phyloP scores from a whole-genome alignment of 2,329 filamentous ascomycete species.

The Phialemonium atrogriseum region DNA sequence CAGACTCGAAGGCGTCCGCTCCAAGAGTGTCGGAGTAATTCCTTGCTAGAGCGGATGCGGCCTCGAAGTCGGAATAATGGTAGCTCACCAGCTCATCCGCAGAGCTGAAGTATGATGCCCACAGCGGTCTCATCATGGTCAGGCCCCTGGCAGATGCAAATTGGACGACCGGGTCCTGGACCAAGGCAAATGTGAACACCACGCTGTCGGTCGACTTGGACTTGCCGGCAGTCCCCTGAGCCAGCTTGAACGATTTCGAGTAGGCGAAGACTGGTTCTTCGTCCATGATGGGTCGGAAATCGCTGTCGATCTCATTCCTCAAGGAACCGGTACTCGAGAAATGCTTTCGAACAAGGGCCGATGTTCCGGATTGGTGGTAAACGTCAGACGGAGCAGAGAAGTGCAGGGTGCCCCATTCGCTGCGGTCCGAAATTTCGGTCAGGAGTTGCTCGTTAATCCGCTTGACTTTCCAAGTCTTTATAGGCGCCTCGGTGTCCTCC shows the following conservation, averaged over 20 bases:
- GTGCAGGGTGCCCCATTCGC: slow-evolving; percentile 77
- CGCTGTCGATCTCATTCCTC: slow-evolving; percentile 56
- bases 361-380: slow-evolving; percentile 63
- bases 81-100: slow-evolving; percentile 59
- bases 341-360: slow-evolving; percentile 53
- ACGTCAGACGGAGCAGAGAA: slow-evolving; percentile 64
- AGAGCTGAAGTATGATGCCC: slow-evolving; percentile 64
- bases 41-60: slow-evolving; percentile 54
- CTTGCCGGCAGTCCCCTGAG: slow-evolving; percentile 16
- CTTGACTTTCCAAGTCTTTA: slow-evolving; percentile 62
- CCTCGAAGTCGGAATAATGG: slow-evolving; percentile 67
- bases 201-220: slow-evolving; percentile 39
- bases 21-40: slow-evolving; percentile 68
- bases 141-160: slow-evolving; percentile 69
- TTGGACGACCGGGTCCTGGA: slow-evolving; percentile 72
- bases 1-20: slow-evolving; percentile 63
- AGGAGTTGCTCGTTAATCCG: slow-evolving; percentile 58
- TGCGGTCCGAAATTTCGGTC: slow-evolving; percentile 63
- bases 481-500: slow-evolving; percentile 20
- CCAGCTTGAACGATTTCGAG: slow-evolving; percentile 52
- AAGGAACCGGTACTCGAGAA: slow-evolving; percentile 63
- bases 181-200: slow-evolving; percentile 67
- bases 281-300: slow-evolving; percentile 64
- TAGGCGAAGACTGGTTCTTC: slow-evolving; percentile 79
- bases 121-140: slow-evolving; percentile 70